Base-by-base conservation (phyloP, 805 yeast genomes). In the Candida golubevii region DNA sequence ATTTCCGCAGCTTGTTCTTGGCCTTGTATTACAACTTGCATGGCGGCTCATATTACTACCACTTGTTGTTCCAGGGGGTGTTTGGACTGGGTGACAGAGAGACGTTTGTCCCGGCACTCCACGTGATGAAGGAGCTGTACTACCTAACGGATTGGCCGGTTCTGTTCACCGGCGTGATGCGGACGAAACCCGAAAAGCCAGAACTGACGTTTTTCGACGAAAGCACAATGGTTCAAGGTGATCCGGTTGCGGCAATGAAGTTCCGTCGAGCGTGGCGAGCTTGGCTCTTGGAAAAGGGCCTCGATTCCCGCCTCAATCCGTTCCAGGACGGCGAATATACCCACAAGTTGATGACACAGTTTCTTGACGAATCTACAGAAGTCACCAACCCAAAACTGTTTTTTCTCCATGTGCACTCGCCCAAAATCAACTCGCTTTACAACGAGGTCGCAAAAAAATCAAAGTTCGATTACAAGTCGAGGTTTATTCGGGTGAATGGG, bases 91-190 rank as follows among this genome's bases (percentile, higher is more conserved):
- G 70, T 8, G 72, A 69, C 45, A 53, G 67, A 26, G 74, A 69
- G 38, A 66, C 71, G 4, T 61, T 62, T 46, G 60, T 62, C 13
- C 71, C 71, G 4, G 72, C 72, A 6, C 64, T 71, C 38, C 62
- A 60, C 41, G 64, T 61, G 12, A 59, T 68, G 54, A 49, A 61
- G 27, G 66, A 69, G 47, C 56, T 60, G 10, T 67, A 67, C 52
- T 67, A 69, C 45, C 26, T 54, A 26, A 46, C 49, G 9, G 55
- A 46, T 27, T 45, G 43, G 48, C 32, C 36, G 7, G 55, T 42
- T 14, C 29, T 15, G 8, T 38, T 63, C 28, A 60, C 57, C 7
- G 56, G 56, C 7, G 38, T 50, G 9, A 11, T 26, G 14, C 43
- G 48, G 9, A 41, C 29, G 26, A 30, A 31, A 6, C 39, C 32